phyloP scores from a whole-genome alignment of 1,139 yeast genomes.

The Geotrichum histeridarum region DNA sequence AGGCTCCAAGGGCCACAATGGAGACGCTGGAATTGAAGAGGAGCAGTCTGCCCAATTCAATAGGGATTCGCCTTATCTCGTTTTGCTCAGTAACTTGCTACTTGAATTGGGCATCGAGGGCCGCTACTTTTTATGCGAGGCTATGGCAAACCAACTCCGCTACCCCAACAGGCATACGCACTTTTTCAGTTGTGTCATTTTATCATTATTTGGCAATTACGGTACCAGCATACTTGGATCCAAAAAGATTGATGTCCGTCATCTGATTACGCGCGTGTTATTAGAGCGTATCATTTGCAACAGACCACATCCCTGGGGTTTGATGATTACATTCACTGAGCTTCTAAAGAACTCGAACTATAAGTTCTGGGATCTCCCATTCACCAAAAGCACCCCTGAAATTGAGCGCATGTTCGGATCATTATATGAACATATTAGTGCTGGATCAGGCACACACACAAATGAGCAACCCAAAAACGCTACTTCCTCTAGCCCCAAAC shows the following conservation, averaged over 20 bases:
- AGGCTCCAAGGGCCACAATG: conserved; percentile 30
- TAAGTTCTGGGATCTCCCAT: conserved; percentile 69
- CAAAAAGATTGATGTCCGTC: conserved; percentile 57
- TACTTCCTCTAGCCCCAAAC: not conserved
- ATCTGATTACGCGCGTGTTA: conserved; percentile 75
- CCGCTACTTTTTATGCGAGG: conserved; percentile 68
- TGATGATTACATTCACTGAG: conserved; percentile 77
- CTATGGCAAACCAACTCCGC: conserved; percentile 84
- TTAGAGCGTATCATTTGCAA: conserved; percentile 82
- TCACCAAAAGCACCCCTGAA: conserved; percentile 68
- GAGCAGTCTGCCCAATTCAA: conserved; percentile 43
- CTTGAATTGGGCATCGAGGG: conserved; percentile 65
- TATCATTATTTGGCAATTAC: conserved; percentile 61
- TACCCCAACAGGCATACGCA: conserved; percentile 91
- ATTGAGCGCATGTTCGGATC: conserved; percentile 40
- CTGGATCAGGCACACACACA: not conserved
- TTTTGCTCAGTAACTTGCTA: conserved; percentile 62
- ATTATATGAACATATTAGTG: conserved; percentile 38
- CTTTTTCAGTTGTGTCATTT: conserved; percentile 72
- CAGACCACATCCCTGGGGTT: conserved; percentile 99
- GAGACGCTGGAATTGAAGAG: conserved; percentile 6
- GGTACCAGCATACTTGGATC: conserved; percentile 51
- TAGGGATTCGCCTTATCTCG: conserved; percentile 64
- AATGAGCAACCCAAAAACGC: not conserved
- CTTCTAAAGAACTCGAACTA: conserved; percentile 64